Evolutionary conservation across 2,329 filamentous ascomycete species (phyloP).

Genomic region (Pleomassaria siparia): DNA sequence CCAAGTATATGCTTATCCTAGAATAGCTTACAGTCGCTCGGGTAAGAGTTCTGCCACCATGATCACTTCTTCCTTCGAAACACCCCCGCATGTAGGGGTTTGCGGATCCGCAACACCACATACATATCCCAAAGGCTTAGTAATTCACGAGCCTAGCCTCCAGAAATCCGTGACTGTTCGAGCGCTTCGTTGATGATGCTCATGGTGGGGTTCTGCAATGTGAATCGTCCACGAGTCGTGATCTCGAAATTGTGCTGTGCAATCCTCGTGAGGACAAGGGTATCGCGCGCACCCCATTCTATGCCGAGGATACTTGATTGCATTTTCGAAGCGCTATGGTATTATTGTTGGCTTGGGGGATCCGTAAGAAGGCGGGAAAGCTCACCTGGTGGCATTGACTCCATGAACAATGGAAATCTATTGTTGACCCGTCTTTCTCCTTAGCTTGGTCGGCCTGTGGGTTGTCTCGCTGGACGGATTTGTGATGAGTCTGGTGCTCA

Average conservation of each 20-base stretch:
- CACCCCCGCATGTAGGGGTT: constrained; percentile 4
- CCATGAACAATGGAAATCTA: constrained; percentile 25
- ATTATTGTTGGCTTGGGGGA: constrained; percentile 7
- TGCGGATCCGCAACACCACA: constrained; percentile 4
- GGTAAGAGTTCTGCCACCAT: no score
- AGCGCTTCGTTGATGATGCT: constrained; percentile 15
- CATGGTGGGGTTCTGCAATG: constrained; percentile 24
- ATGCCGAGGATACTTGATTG: constrained; percentile 12
- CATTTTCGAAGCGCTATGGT: constrained; percentile 17
- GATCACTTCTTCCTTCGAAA: no score
- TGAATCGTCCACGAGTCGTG: constrained; percentile 23
- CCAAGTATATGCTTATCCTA: no score
- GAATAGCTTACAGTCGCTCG: no score
- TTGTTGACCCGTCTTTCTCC: constrained; percentile 6
- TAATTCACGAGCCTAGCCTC: no score
- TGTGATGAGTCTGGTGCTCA: not conserved
- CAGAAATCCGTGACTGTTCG: not conserved
- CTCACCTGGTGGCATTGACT: constrained; percentile 24
- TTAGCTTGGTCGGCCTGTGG: constrained; percentile 3
- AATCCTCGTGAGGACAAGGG: constrained; percentile 23
- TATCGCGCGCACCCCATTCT: constrained; percentile 11
- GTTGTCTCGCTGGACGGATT: constrained; percentile 1
- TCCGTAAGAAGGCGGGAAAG: not conserved
- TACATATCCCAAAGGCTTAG: no score
- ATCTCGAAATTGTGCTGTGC: constrained; percentile 17